Evolutionary conservation across 805 yeast species (phyloP).

Genomic region (Saturnispora diversa): DNA sequence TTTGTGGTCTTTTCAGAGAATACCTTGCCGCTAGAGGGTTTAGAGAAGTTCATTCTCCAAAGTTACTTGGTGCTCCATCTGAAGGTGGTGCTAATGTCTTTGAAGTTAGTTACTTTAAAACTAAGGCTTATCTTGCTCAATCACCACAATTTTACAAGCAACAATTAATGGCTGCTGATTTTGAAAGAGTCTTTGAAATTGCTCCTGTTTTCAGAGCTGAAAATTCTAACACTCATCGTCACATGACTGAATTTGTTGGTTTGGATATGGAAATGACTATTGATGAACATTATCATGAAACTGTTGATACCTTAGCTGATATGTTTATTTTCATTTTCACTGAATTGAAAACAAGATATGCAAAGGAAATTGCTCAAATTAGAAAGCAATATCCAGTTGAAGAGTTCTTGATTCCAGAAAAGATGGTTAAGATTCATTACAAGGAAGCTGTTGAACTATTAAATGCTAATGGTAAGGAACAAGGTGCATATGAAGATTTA

Average conservation of each 20-base stretch:
- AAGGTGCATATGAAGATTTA: conserved; percentile 84
- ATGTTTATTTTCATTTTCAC: conserved; percentile 83
- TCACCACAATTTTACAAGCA: conserved; percentile 98
- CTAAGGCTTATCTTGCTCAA: conserved; percentile 91
- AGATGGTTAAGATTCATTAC: conserved; percentile 84
- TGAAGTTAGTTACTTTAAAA: conserved; percentile 87
- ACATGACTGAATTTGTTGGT: conserved; percentile 97
- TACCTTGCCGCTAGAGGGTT: conserved; percentile 61
- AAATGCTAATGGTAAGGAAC: conserved; percentile 77
- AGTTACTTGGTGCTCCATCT: conserved; percentile 87
- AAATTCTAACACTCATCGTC: conserved; percentile 98
- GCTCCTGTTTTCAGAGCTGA: conserved; percentile 99
- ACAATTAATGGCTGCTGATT: conserved; percentile 96
- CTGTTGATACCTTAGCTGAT: conserved; percentile 44
- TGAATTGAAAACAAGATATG: conserved; percentile 72
- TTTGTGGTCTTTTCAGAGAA: conserved; percentile 82
- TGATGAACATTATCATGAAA: conserved; percentile 97
- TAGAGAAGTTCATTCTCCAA: conserved; percentile 94
- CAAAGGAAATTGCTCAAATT: conserved; percentile 78
- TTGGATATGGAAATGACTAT: conserved; percentile 97
- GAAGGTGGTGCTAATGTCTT: conserved; percentile 98
- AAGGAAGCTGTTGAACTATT: conserved; percentile 86
- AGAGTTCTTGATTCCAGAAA: conserved; percentile 89
- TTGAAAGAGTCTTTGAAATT: conserved; percentile 90
- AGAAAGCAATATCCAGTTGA: conserved; percentile 96